These are phyloP conservation scores for Lobosporangium transversale DNA, from an alignment of 192 early-diverging fungal genomes.

Conservation along the genomic window DNA sequence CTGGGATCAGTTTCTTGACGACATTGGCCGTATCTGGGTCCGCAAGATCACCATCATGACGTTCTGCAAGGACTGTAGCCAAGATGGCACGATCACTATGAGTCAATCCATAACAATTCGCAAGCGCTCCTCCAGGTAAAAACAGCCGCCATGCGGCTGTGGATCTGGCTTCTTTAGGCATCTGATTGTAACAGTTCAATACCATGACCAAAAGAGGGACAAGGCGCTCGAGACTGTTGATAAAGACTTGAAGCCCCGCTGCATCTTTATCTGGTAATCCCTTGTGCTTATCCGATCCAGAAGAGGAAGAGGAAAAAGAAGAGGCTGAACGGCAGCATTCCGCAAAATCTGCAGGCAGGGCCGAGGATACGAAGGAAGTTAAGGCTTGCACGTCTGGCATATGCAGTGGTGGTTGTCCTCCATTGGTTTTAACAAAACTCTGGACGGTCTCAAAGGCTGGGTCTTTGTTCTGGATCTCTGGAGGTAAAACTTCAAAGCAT, in stretches of 20 bases:
- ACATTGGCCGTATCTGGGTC: conserved; percentile 51
- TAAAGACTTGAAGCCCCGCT: conserved; percentile 29
- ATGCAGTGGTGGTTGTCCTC: conserved; percentile 37
- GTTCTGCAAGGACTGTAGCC: conserved; percentile 57
- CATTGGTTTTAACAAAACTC: conserved; percentile 36
- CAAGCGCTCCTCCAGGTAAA: conserved; percentile 59
- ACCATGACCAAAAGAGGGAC: conserved; percentile 58
- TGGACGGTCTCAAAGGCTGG: conserved; percentile 57
- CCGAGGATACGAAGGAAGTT: conserved; percentile 29
- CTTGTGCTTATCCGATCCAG: neutral
- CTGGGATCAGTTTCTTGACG: conserved; percentile 56
- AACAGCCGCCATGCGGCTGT: conserved; percentile 60
- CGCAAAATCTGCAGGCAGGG: conserved; percentile 32
- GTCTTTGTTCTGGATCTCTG: conserved; percentile 55
- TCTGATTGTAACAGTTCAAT: conserved; percentile 56
- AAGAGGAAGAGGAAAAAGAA: neutral
- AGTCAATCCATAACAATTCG: conserved; percentile 60
- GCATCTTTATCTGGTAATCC: conserved; percentile 30
- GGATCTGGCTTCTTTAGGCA: conserved; percentile 66
- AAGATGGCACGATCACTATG: conserved; percentile 63
- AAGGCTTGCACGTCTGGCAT: conserved; percentile 29
- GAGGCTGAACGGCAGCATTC: conserved; percentile 31
- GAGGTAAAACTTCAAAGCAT: conserved; percentile 55
- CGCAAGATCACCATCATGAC: conserved; percentile 60
- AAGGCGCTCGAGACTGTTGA: conserved; percentile 53